Percentiles rank a stretch among this genome's conserved stretches.
Evolutionary conservation across 257 asterid species (phyloP).

Genomic region (Gentiana macrophylla): DNA sequence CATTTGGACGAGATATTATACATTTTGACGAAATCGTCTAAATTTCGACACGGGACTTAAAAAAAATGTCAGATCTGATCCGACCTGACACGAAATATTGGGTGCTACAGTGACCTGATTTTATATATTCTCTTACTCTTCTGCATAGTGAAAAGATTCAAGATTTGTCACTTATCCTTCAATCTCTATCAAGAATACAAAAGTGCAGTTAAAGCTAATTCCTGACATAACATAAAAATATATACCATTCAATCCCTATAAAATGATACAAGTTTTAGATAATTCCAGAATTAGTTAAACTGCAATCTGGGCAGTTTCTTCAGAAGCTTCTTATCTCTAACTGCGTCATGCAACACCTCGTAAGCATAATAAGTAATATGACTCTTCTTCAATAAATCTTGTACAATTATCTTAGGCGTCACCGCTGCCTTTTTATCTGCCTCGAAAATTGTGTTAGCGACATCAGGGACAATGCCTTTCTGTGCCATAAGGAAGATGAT

Average conservation of each 20-base stretch:
- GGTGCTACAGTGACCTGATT: no score
- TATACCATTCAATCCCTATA: not conserved
- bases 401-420: slow-evolving; percentile 84
- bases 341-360: slow-evolving; percentile 62
- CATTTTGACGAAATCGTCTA: no score
- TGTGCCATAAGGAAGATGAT: slow-evolving; percentile 64
- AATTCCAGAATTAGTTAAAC: slow-evolving; percentile 12
- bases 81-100: no score
- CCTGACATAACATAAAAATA: not conserved
- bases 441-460: slow-evolving; percentile 58
- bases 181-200: not conserved
- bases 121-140: no score
- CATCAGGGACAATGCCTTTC: slow-evolving; percentile 64
- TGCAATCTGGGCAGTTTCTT: slow-evolving; percentile 29
- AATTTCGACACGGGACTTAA: no score
- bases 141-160: no score
- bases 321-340: slow-evolving; percentile 55
- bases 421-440: slow-evolving; percentile 62
- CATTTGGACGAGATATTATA: no score
- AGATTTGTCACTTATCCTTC: not conserved
- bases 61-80: no score
- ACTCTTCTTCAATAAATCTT: slow-evolving; percentile 64
- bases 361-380: slow-evolving; percentile 60
- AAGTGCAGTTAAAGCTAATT: not conserved
- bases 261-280: not conserved